Base-by-base conservation (phyloP, 177 flowering plant genomes). In the Vitis hybrid region DNA sequence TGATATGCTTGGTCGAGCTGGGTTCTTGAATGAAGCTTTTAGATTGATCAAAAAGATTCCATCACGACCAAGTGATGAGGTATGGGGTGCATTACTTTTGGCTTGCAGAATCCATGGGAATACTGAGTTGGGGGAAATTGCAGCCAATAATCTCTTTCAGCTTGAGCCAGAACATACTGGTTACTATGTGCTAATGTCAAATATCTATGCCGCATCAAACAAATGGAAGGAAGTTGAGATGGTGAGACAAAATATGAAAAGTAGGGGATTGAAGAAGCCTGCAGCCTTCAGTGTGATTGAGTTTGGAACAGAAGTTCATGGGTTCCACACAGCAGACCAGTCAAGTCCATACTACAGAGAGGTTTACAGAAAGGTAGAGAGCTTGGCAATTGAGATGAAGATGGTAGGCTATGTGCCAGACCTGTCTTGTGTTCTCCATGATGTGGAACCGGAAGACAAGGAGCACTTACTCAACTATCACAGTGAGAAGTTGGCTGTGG, bases 1-100 rank as follows among this genome's bases (percentile, higher is more conserved):
- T 48, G 87, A 84, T 64, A 77, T 84, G 81, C 81, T 82, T n/a
- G 82, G 86, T 12, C 71, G 84, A 63, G 82, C 84, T 19, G 86
- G 87, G 26, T 66, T 48, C 12, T 59, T 82, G 16, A 20, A 76
- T 5, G 82, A 82, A 75, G 83, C 86, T 39, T 74, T 19, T 58
- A 65, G 72, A 45, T 57, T 81, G 77, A 78, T 84, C 13, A 67
- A 75, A 19, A 56, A 75, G 64, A 84, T 84, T 81, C 79, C 75
- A 65, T 71, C 55, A 6, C 66, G 72, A 20, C 78, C 81, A 20
- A 75, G 65, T 74, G 84, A 83, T 60, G 70, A 61, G 2, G 77
- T 81, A 51, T 79, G 83, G 85, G 85, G 83, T 7, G 86, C 86
- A 33, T 70, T 84, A 66, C 83, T 81, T 56, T 75, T 80, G 65